Percentiles rank a stretch among this genome's conserved stretches.
Evolutionary conservation across 177 flowering plant species (phyloP).

Genomic region (Vitis hybrid): DNA sequence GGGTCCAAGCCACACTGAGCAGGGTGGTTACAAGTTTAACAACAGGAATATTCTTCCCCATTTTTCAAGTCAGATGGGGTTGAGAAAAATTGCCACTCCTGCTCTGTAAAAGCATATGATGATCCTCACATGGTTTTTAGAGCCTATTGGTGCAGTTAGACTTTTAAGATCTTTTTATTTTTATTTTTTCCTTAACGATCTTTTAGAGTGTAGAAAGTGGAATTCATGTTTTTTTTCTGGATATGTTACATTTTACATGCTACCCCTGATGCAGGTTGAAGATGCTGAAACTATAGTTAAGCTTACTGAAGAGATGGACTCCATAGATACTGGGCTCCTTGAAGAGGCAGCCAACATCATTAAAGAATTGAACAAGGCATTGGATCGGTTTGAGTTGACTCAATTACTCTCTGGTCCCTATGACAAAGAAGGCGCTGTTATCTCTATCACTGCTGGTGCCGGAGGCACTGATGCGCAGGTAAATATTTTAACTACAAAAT

Average conservation of each 20-base stretch:
- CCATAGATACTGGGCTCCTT: constrained; percentile 74
- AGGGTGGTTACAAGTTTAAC: too few relatives aligned
- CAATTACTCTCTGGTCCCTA: constrained; percentile 94
- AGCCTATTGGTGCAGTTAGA: too few relatives aligned
- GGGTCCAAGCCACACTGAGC: too few relatives aligned
- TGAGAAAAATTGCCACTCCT: too few relatives aligned
- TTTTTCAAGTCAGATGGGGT: too few relatives aligned
- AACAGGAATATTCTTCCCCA: too few relatives aligned
- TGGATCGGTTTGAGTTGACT: constrained; percentile 85
- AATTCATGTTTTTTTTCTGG: neutral
- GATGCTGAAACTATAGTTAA: constrained; percentile 89
- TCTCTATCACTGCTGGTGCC: constrained; percentile 90
- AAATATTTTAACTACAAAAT: constrained; percentile 7
- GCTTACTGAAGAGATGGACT: constrained; percentile 92
- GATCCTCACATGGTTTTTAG: too few relatives aligned
- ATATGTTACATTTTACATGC: neutral
- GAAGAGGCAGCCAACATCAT: constrained; percentile 69
- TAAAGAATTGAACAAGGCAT: constrained; percentile 61
- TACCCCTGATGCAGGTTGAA: constrained; percentile 58
- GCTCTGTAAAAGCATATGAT: too few relatives aligned
- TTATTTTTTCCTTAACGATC: too few relatives aligned
- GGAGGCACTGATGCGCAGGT: constrained; percentile 99
- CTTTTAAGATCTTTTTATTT: too few relatives aligned
- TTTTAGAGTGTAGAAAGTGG: too few relatives aligned
- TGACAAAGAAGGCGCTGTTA: constrained; percentile 94